Conservation (phyloP, 129 eudicot species). For the Flaveria sonorensis region DNA sequence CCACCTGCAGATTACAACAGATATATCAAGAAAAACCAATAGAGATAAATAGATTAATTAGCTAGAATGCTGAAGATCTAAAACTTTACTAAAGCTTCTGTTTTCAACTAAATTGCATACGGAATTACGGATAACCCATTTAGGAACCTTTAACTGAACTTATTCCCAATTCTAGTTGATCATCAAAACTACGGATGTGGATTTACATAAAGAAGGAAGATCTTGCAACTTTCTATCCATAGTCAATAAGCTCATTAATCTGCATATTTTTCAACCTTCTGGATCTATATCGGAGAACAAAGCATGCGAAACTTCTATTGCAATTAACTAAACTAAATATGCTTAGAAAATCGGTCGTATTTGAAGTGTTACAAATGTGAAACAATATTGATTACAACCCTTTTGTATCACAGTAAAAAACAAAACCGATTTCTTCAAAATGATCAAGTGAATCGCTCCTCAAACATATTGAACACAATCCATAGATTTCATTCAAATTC, state of each 20-base stretch:
- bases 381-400: neutral
- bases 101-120: neutral
- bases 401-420: neutral
- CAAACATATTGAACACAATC: neutral
- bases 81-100: neutral
- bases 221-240: neutral
- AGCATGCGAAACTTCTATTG: neutral
- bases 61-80: neutral
- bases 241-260: neutral
- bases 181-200: neutral
- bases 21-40: constrained; percentile 1
- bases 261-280: neutral
- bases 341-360: too few relatives aligned
- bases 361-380: too few relatives aligned
- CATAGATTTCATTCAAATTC: neutral
- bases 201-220: neutral
- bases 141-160: neutral
- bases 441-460: neutral
- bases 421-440: neutral
- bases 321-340: neutral
- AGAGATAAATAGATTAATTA: neutral
- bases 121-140: neutral
- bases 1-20: constrained; percentile 56
- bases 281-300: neutral
- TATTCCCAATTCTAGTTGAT: neutral